These are phyloP conservation scores for Chlorophyllum brunneum DNA, from an alignment of 768 basidiomycete species.

Conservation along the genomic window DNA sequence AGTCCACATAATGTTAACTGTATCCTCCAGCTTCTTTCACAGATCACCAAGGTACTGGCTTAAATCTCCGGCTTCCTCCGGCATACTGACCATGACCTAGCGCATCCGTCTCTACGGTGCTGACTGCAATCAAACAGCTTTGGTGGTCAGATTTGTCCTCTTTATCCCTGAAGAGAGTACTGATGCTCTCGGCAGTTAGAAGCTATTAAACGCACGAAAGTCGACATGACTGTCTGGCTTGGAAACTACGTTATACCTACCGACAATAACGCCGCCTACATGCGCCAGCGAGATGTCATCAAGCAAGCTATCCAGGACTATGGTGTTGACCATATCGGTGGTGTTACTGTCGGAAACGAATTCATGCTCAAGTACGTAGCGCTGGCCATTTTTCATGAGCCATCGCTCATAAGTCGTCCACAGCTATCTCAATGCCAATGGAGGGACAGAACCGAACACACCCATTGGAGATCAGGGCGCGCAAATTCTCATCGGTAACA, in stretches of 20 bases:
- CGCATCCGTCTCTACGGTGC: slow-evolving; percentile 83
- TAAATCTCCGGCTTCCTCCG: slow-evolving; percentile 3
- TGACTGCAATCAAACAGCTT: slow-evolving; percentile 79
- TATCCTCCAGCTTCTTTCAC: slow-evolving; percentile 65
- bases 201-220: slow-evolving; percentile 87
- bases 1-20: neutral
- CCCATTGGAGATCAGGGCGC: slow-evolving; percentile 60
- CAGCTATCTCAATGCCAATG: slow-evolving; percentile 57
- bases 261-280: slow-evolving; percentile 67
- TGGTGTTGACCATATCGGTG: slow-evolving; percentile 70
- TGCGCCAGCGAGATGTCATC: slow-evolving; percentile 67
- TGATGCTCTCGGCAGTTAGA: slow-evolving; percentile 48
- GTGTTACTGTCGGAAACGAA: slow-evolving; percentile 91
- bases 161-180: neutral
- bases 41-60: slow-evolving; percentile 62
- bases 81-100: slow-evolving; percentile 23
- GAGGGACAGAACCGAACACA: slow-evolving; percentile 51
- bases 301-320: slow-evolving; percentile 68
- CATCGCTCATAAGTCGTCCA: neutral
- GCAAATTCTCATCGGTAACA: slow-evolving; percentile 56
- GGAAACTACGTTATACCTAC: slow-evolving; percentile 64
- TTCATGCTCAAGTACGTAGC: slow-evolving; percentile 77
- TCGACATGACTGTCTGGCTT: slow-evolving; percentile 76
- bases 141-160: slow-evolving; percentile 47
- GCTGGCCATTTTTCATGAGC: too few species aligned